A percentile compares a stretch with the other conserved stretches of the same genome.
These are phyloP conservation scores for Wallacemonas collosoma DNA, from an alignment of 208 protist species.

Conservation along the genomic window DNA sequence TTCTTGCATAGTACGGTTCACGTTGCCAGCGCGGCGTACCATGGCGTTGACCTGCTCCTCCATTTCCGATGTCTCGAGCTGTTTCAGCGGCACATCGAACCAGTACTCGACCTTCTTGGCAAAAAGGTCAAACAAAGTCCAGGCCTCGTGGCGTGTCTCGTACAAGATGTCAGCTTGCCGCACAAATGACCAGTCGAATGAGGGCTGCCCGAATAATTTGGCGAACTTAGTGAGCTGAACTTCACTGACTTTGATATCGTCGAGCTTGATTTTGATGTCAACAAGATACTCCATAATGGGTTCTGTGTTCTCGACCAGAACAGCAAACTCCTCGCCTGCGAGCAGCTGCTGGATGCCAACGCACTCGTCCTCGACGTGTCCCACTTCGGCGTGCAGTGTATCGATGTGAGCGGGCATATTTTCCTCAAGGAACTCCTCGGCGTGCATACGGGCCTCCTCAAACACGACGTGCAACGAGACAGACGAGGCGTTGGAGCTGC, in stretches of 20 bases:
- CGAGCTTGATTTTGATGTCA: constrained; percentile 77
- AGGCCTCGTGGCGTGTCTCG: constrained; percentile 74
- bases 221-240: constrained; percentile 79
- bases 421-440: constrained; percentile 90
- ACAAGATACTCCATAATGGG: constrained; percentile 86
- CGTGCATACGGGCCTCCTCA: constrained; percentile 80
- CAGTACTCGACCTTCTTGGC: constrained; percentile 82
- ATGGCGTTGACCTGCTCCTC: constrained; percentile 87
- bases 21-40: constrained; percentile 58
- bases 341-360: constrained; percentile 83
- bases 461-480: constrained; percentile 81
- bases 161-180: constrained; percentile 58
- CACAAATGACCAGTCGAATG: constrained; percentile 87
- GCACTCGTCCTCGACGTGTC: constrained; percentile 88
- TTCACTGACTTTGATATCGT: constrained; percentile 72
- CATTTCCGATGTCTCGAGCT: constrained; percentile 83
- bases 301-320: constrained; percentile 76
- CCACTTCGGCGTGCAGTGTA: constrained; percentile 68
- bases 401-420: constrained; percentile 76
- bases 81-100: constrained; percentile 81
- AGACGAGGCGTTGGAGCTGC: constrained; percentile 50
- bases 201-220: constrained; percentile 76
- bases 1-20: constrained; percentile 78
- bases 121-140: constrained; percentile 83
- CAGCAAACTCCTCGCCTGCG: constrained; percentile 84